Percentiles rank a stretch among this genome's conserved stretches.
Conservation (phyloP, 306 rosid genomes). For the Quercus robur region DNA sequence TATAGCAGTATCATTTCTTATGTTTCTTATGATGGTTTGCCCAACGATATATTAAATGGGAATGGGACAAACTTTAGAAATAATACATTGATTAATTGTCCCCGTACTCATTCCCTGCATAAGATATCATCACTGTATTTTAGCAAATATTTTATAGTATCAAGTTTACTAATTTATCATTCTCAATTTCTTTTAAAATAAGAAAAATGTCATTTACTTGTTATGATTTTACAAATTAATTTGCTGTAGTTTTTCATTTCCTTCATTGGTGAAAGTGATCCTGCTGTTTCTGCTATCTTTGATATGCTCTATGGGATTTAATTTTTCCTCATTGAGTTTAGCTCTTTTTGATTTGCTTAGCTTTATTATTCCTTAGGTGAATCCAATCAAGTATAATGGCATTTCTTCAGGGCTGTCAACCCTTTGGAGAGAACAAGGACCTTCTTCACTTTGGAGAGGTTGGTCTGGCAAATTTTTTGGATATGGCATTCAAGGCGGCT, state of each 20-base stretch:
- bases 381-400: conserved; percentile 54
- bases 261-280: neutral
- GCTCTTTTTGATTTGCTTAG: neutral
- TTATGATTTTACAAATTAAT: neutral
- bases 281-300: neutral
- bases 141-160: neutral
- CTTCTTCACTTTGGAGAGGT: conserved; percentile 74
- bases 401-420: conserved; percentile 54
- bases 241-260: neutral
- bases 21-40: neutral
- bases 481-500: conserved; percentile 74
- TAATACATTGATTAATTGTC: neutral
- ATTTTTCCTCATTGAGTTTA: neutral
- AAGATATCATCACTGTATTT: neutral
- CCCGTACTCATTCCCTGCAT: neutral
- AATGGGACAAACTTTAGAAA: neutral
- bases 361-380: conserved; percentile 31
- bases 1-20: neutral
- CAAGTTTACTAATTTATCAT: neutral
- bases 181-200: neutral
- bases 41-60: neutral
- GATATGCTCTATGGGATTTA: neutral
- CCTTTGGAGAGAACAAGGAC: conserved; percentile 69
- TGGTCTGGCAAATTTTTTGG: conserved; percentile 74
- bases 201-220: neutral